Evolutionary conservation across 345 rosid genomes (phyloP), one percentile per base, ranked within the genome.

Genomic region (Eutrema heterophyllum): DNA sequence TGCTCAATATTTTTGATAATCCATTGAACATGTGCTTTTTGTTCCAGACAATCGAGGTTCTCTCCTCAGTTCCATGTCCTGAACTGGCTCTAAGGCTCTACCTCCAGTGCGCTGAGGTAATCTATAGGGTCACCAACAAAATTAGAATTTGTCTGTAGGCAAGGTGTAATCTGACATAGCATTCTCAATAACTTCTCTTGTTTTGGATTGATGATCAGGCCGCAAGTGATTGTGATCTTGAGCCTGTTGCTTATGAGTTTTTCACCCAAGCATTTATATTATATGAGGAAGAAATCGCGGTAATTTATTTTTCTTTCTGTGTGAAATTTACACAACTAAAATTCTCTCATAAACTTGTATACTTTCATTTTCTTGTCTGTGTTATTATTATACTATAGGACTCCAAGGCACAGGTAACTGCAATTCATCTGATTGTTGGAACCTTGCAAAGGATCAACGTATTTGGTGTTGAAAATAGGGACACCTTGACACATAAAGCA

Each of bases 41-140:
- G 5, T 65, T 65, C 14, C 89, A 90, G 98, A 86, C 82, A 45
- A 80, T 93, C 27, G 97, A 90, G 82, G 85, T 78, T 39, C 87
- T 93, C 67, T 82, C 84, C 52, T 78, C 79, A 63, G 84, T 89
- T 75, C 88, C 90, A 58, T 83, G 86, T 13, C 97, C 98, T 77
- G 98, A 93, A 80, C 73, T 87, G 75, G 97, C 96, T 45, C 82
- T 93, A 70, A 78, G 92, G 78, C 77, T 93, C 78, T 88, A 86
- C 78, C 86, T 93, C 50, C 89, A 90, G 53, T 90, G 98, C 78
- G 97, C 96, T 41, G 96, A 93, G 97, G 98, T 93, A 86, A 74
- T 51, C 64, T 6, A 6, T 76, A 46, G 26, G 27, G n/a, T 29
- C 38, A 45, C 44, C 56, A 44, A 52, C 44, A 61, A 56, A 59